Percentiles rank a stretch among this genome's conserved stretches.
These are phyloP conservation scores for Camellia oleifera DNA, from an alignment of 179 eudicot species.

Conservation along the genomic window DNA sequence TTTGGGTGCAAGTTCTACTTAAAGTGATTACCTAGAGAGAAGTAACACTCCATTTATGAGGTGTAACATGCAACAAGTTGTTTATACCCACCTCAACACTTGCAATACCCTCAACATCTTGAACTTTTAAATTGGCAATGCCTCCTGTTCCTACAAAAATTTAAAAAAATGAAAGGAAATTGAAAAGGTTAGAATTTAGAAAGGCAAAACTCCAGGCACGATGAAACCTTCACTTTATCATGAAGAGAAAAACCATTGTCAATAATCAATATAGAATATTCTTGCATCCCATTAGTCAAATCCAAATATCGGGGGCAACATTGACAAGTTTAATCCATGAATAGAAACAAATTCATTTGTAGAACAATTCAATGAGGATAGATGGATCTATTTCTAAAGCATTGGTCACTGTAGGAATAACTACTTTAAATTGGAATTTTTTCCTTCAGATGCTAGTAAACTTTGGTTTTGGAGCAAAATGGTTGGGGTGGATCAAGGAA, in stretches of 20 bases:
- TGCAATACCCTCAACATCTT: conserved; percentile 78
- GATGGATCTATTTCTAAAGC: conserved; percentile 64
- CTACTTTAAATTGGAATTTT: conserved; percentile 28
- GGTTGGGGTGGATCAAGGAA: too few species aligned
- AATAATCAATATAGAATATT: neutral
- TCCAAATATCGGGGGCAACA: neutral
- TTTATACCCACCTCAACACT: conserved; percentile 68
- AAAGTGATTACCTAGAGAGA: neutral
- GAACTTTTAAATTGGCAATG: conserved; percentile 58
- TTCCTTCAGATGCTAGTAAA: too few species aligned
- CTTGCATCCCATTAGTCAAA: neutral
- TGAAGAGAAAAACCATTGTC: neutral
- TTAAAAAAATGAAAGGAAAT: neutral
- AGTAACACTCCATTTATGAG: neutral
- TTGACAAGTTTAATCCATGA: too few species aligned
- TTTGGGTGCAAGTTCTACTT: neutral
- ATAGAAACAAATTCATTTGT: neutral
- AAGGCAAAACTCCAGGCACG: neutral
- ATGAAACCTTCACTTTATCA: neutral
- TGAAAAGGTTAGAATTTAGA: neutral
- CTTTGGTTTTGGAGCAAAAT: too few species aligned
- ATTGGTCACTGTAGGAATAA: conserved; percentile 59
- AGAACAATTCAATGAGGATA: neutral
- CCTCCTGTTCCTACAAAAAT: conserved; percentile 71
- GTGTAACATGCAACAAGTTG: neutral